Evolutionary conservation across 1,284 basidiomycete species (phyloP), one percentile per base, ranked within the genome.

Genomic region (Ustilago lituana): DNA sequence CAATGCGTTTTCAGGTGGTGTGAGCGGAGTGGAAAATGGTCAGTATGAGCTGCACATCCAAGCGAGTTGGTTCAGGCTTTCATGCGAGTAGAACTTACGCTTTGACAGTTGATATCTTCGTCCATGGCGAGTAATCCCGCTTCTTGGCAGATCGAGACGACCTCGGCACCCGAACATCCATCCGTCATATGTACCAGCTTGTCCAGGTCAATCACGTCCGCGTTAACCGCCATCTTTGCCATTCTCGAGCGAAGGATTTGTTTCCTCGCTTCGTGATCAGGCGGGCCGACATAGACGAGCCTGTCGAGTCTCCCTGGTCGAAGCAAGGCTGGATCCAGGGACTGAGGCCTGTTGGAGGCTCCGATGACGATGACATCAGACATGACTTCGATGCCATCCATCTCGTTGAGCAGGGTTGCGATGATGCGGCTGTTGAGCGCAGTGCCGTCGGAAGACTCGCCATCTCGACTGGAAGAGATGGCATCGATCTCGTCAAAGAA

Each of bases 401-500:
- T 98, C 83, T 82, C 96, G 79, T 94, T 98, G 50, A 99, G 84
- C 19, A 99, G 85, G 59, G 89, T 95, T 0, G 94, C 96, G 17
- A 99, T 86, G 12, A 98, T 92, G 7, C 95, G 92, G 75, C 92
- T 90, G n/a, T 82, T 82, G 71, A 93, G 89, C 0, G 89, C 86
- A 36, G 88, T 87, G 5, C 73, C 75, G 35, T 39, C 36, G 0
- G 55, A 59, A 23, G 56, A 39, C 41, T 89, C 88, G 12, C 87
- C 87, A 3, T 86, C 85, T 29, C 96, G 87, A 0, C 91, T 89
- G 0, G 89, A 88, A 0, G 92, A 94, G 1, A 99, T 86, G 0
- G 94, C 94, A 79, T 99, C 96, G 46, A 99, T 93, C 83, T 98
- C 96, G 80, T 99, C 96, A 23, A 99, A 95, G 83, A 99, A 98